These are phyloP conservation scores for Globisporangium iwayamae DNA, from an alignment of 352 stramenopile species.

Conservation along the genomic window DNA sequence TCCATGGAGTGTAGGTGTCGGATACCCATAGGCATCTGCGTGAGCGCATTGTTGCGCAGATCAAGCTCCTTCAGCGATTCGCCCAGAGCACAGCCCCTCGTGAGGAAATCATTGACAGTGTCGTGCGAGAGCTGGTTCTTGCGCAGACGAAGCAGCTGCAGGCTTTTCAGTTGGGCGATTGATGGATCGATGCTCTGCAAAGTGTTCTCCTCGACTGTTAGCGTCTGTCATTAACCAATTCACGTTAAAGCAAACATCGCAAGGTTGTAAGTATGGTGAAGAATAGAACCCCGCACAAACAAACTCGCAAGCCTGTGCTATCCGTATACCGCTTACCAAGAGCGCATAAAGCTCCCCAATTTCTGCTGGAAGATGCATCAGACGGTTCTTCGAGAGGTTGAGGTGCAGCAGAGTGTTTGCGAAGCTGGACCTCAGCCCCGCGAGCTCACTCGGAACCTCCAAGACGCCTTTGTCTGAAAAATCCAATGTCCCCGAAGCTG, in stretches of 20 bases:
- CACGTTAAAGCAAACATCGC: too few relatives aligned
- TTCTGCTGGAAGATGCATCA: constrained; percentile 38
- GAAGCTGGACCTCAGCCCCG: constrained; percentile 35
- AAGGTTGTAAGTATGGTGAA: too few relatives aligned
- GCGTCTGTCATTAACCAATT: constrained; percentile 24
- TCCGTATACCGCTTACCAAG: constrained; percentile 22
- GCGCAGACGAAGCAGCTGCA: constrained; percentile 60
- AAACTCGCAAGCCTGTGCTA: not conserved
- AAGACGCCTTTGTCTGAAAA: constrained; percentile 33
- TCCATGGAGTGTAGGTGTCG: constrained; percentile 38
- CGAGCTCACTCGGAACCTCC: constrained; percentile 28
- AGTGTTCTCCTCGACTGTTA: constrained; percentile 68
- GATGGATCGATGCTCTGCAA: constrained; percentile 41
- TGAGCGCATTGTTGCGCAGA: constrained; percentile 64
- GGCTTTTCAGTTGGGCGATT: constrained; percentile 38
- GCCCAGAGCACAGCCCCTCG: constrained; percentile 13
- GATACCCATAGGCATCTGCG: constrained; percentile 35
- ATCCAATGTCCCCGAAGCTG: constrained; percentile 50
- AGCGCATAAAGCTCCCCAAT: constrained; percentile 46
- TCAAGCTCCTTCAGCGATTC: constrained; percentile 61
- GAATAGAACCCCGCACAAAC: not conserved
- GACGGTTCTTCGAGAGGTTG: constrained; percentile 65
- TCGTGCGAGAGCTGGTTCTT: constrained; percentile 69
- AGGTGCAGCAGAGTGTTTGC: constrained; percentile 49
- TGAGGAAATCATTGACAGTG: constrained; percentile 42